Base-by-base conservation (phyloP, 306 rosid species). In the Betula pendula region DNA sequence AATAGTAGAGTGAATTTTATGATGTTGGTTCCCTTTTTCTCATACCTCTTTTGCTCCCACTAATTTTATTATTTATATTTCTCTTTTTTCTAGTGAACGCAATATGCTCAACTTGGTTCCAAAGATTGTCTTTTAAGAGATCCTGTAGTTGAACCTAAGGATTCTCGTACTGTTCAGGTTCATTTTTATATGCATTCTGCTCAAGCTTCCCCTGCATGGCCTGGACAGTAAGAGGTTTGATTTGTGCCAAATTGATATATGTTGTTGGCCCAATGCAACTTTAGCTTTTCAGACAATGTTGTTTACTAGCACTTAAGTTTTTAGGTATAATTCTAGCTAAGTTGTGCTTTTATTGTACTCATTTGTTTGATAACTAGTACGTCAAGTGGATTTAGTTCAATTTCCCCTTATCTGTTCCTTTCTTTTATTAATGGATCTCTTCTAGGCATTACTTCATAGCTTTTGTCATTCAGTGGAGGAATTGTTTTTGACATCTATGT, bases 331-430 rank as follows among this genome's bases (percentile, higher is more conserved):
- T 52, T 51, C 25, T 59, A 31, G 25, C 20, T 45, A 20, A 9
- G 20, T 25, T 35, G 59, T 71, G 59, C 49, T 68, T 79, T 48
- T 38, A 67, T 81, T 67, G 72, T 8, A 60, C 74, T 68, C 71
- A 38, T 38, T 38, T 38, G 42, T 38, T 38, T 38, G 42, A 38
- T 38, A 38, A 38, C 42, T 8, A 38, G 47, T 50, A 75, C 56
- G 65, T 71, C 72, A 71, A 68, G 48, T 43, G 68, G 53, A 66
- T 52, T 65, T 17, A 58, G 50, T 51, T 58, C 66, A 59, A 33
- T 60, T 25, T 17, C 38, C 15, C 67, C 67, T 56, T 31, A 45
- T 45, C 49, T 45, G 49, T 59, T 20, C 49, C 50, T 12, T n/a
- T 42, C 38, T 0, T 79, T 65, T 59, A 77, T 25, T 43, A 16